Base-by-base conservation (phyloP, 2,329 filamentous ascomycete species). In the Hypocreales sp. region DNA sequence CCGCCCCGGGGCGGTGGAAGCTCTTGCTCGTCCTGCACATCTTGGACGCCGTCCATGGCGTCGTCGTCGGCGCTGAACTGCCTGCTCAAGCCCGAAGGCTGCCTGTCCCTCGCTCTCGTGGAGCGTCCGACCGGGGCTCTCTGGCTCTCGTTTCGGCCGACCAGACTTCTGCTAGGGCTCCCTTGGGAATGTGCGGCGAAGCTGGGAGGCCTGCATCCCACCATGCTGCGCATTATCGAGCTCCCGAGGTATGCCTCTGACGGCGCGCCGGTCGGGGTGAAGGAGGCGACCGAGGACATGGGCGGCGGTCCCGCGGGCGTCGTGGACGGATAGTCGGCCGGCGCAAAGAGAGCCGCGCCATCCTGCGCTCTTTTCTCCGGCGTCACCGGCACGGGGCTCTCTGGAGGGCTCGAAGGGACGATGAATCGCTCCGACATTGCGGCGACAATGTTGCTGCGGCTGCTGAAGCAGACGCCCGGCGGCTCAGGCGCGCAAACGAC, bases 201-300 rank as follows among this genome's bases (percentile, higher is more conserved):
- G 32, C 41, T 52, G 12, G 48, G 45, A 1, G 58, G 40, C 25
- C 57, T 61, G 12, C 48, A 47, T 19, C 47, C 46, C 20, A 48
- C 46, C 39, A 51, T 49, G 23, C 49, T 56, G 25, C 55, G 56
- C 49, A 64, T 51, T 28, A 68, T 56, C 20, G 66, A 69, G 47
- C 64, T 68, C 30, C 64, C 60, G 20, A 71, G 46, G 38, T 57
- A 69, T 9, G 62, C 63, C 17, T 57, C 61, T 14, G 67, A 64
- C 1, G 67, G 67, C 11, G 65, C 64, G 30, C 68, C 68, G 11
- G 57, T 55, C 2, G 67, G 65, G 2, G 66, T 69, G 46, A 69
- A 70, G 23, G 64, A 67, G 5, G 58, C 58, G 7, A 57, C 55
- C 7, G 64, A 63, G 16, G 66, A 64, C 1, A 59, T 60, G 8